Conservation (phyloP, 2,329 filamentous ascomycete species). For the Simplicillium aogashimaense region DNA sequence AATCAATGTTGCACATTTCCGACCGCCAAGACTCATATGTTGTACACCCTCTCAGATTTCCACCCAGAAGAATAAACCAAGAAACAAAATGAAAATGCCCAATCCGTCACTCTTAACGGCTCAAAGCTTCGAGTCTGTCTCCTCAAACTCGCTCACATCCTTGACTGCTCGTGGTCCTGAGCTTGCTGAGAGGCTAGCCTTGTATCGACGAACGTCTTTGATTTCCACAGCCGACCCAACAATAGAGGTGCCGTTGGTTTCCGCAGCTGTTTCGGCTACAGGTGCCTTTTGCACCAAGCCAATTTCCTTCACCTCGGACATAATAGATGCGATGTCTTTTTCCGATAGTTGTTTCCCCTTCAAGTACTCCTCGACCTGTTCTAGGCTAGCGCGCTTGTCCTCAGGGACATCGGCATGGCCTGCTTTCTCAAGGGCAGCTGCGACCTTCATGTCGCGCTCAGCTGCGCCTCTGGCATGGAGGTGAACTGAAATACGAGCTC, state of each 20-base stretch:
- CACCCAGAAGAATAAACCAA: no score
- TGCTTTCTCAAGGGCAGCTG: constrained; percentile 26
- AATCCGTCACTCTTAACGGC: no score
- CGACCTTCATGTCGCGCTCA: constrained; percentile 34
- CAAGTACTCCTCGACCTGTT: constrained; percentile 40
- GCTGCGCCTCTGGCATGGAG: constrained; percentile 60
- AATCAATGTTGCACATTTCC: no score
- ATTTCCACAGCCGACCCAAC: constrained; percentile 45
- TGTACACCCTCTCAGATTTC: no score
- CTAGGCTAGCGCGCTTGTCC: constrained; percentile 38
- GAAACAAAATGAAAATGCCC: no score
- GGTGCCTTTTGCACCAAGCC: constrained; percentile 26
- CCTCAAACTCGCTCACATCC: constrained; percentile 77
- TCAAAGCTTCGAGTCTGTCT: constrained; percentile 71
- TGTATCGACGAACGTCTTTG: constrained; percentile 71
- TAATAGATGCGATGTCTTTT: constrained; percentile 38
- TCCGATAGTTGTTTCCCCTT: constrained; percentile 35
- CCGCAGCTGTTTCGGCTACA: constrained; percentile 20
- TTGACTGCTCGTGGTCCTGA: constrained; percentile 62
- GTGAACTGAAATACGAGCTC: constrained; percentile 80
- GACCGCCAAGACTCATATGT: no score
- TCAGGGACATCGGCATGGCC: constrained; percentile 22
- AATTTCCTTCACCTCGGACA: constrained; percentile 34
- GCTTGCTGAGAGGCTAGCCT: constrained; percentile 63
- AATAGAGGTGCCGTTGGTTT: constrained; percentile 34